phyloP scores from a whole-genome alignment of 805 yeast species.

The Yarrowia deformans region DNA sequence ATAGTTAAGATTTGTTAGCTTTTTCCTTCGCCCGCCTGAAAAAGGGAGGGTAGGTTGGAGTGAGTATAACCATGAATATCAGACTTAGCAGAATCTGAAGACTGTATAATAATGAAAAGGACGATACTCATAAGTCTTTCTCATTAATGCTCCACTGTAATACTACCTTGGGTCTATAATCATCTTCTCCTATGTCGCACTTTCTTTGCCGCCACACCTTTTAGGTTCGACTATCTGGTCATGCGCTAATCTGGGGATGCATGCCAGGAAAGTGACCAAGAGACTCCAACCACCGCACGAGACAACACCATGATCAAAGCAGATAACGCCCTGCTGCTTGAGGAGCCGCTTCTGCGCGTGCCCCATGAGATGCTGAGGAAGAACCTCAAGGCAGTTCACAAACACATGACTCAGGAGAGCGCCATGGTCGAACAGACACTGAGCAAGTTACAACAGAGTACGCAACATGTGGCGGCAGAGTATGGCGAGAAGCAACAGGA shows the following conservation, averaged over 20 bases:
- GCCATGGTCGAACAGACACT: constrained; percentile 49
- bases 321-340: constrained; percentile 44
- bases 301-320: constrained; percentile 34
- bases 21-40: too few species aligned
- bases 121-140: too few species aligned
- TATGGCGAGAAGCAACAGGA: constrained; percentile 35
- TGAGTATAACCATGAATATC: too few species aligned
- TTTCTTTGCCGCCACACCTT: constrained; percentile 6
- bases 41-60: too few species aligned
- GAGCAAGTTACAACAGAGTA: constrained; percentile 31
- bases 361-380: constrained; percentile 73
- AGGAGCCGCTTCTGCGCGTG: constrained; percentile 67
- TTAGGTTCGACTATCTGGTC: constrained; percentile 24
- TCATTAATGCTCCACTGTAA: background rate
- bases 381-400: constrained; percentile 69
- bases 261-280: background rate
- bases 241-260: constrained; percentile 25
- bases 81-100: too few species aligned
- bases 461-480: constrained; percentile 34
- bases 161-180: background rate
- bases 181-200: background rate
- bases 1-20: too few species aligned
- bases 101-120: too few species aligned
- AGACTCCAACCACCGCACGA: background rate
- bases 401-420: constrained; percentile 65